phyloP scores from a whole-genome alignment of 495 filamentous ascomycete genomes.

The Articulospora tetracladia region DNA sequence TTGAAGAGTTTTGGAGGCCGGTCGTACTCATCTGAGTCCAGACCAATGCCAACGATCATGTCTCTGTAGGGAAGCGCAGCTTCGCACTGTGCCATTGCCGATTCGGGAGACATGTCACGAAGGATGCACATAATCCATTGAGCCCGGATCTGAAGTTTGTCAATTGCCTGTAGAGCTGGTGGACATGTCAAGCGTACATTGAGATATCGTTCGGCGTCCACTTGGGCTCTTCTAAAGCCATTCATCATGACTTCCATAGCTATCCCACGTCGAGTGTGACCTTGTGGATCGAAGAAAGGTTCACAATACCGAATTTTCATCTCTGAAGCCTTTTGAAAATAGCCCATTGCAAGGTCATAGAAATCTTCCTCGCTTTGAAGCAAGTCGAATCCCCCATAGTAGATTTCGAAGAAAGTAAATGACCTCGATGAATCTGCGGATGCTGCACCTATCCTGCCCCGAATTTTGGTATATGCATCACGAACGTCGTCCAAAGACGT shows the following conservation, averaged over 20 bases:
- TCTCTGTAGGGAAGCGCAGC: conserved; percentile 40
- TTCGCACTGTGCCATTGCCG: conserved; percentile 44
- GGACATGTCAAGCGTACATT: conserved; percentile 37
- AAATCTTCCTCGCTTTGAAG: conserved; percentile 57
- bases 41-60: conserved; percentile 57
- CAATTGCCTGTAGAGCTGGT: neutral
- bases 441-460: neutral
- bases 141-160: conserved; percentile 7
- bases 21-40: conserved; percentile 59
- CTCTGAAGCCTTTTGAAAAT: conserved; percentile 57
- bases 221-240: conserved; percentile 56
- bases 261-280: conserved; percentile 60
- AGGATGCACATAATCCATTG: conserved; percentile 65
- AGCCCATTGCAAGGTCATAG: conserved; percentile 64
- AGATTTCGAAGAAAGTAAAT: conserved; percentile 59
- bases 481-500: neutral
- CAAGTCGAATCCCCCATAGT: conserved; percentile 70
- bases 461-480: conserved; percentile 3
- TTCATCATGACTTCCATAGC: conserved; percentile 52
- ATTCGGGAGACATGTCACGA: conserved; percentile 57
- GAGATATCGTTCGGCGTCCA: conserved; percentile 55
- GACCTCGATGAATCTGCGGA: neutral
- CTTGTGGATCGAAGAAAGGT: conserved; percentile 76
- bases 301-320: conserved; percentile 70
- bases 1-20: conserved; percentile 60